phyloP scores from a whole-genome alignment of 345 rosid species.

The Diplotaxis tenuifolia region DNA sequence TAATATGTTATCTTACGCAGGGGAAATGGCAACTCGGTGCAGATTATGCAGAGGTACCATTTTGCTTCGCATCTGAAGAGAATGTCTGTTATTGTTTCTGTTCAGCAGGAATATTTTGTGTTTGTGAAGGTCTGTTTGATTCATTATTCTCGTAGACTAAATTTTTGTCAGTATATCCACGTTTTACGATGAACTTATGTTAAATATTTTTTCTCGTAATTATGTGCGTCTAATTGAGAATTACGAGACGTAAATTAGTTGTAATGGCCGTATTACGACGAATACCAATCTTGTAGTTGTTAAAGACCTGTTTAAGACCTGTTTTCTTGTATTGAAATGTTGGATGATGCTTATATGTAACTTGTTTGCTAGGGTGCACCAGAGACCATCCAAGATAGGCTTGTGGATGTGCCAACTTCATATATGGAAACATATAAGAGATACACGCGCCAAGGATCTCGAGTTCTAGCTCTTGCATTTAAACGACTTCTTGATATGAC shows the following conservation, averaged over 20 bases:
- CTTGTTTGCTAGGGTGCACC: conserved; percentile 95
- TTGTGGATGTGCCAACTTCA: conserved; percentile 60
- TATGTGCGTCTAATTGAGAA: no score
- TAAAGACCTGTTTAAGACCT: no score
- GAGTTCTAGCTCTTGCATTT: conserved; percentile 96
- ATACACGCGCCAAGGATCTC: conserved; percentile 95
- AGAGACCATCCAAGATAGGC: conserved; percentile 94
- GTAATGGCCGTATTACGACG: no score
- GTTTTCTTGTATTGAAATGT: no score
- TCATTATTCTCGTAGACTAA: neutral
- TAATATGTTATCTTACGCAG: conserved; percentile 47
- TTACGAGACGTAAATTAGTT: no score
- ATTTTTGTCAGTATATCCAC: neutral
- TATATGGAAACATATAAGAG: conserved; percentile 88
- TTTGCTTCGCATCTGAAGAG: conserved; percentile 95
- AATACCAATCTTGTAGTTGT: no score
- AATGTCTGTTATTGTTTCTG: conserved; percentile 91
- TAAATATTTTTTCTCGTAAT: no score
- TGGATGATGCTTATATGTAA: conserved; percentile 16
- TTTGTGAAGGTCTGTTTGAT: conserved; percentile 77
- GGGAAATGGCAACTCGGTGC: conserved; percentile 86
- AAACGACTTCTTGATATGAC: conserved; percentile 96
- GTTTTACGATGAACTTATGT: no score
- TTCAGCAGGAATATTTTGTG: conserved; percentile 75
- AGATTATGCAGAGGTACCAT: conserved; percentile 96